These are phyloP conservation scores for Anthoceros angustus DNA, from an alignment of 225 moss, liverwort and hornwort genomes.

Conservation along the genomic window DNA sequence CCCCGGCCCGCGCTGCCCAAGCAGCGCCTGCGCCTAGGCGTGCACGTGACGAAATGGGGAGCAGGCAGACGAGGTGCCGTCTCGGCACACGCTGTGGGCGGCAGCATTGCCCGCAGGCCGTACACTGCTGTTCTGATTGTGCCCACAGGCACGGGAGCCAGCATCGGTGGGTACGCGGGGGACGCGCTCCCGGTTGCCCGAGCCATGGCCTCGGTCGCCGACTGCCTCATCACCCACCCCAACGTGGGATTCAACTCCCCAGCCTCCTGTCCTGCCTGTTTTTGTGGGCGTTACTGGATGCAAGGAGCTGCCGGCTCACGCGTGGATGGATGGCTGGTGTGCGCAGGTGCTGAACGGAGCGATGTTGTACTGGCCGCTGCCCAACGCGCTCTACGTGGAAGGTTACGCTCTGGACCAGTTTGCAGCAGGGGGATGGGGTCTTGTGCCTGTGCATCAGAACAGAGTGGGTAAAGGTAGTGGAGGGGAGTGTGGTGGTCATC, in stretches of 20 bases:
- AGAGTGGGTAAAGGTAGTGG: constrained; percentile 26
- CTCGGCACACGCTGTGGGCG: too few relatives aligned
- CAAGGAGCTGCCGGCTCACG: neutral
- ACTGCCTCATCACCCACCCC: constrained; percentile 83
- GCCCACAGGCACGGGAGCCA: constrained; percentile 86
- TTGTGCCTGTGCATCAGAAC: constrained; percentile 89
- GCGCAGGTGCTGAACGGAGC: constrained; percentile 84
- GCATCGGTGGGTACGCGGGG: constrained; percentile 83
- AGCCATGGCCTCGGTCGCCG: constrained; percentile 70
- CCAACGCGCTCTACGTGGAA: constrained; percentile 70
- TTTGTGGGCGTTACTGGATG: neutral
- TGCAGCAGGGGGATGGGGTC: constrained; percentile 85
- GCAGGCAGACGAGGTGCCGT: too few relatives aligned
- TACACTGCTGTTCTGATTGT: constrained; percentile 89
- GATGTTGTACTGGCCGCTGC: constrained; percentile 86
- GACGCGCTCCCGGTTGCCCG: constrained; percentile 83
- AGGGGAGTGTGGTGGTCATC: constrained; percentile 5
- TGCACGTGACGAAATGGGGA: too few relatives aligned
- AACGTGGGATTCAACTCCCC: constrained; percentile 26
- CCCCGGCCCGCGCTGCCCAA: too few relatives aligned
- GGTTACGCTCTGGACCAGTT: constrained; percentile 86
- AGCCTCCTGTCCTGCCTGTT: neutral
- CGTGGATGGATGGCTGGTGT: neutral
- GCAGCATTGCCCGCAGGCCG: constrained; percentile 36
- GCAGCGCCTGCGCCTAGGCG: too few relatives aligned